Conservation (phyloP, 2,329 filamentous ascomycete species). For the Diaporthe nobilis region DNA sequence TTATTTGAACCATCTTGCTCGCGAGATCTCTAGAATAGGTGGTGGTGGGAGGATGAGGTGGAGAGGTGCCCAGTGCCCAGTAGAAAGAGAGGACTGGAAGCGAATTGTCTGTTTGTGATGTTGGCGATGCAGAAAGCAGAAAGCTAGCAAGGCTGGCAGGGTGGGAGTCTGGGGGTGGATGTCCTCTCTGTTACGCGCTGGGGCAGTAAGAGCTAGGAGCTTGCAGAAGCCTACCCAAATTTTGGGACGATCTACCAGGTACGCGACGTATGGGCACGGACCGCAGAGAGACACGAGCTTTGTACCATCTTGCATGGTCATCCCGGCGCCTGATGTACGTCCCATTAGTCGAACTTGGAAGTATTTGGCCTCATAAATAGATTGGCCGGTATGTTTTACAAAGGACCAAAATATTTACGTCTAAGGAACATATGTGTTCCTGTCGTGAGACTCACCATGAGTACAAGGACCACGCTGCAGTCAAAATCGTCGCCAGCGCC, state of each 20-base stretch:
- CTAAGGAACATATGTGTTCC: too few species aligned
- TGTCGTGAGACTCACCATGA: too few species aligned
- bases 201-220: constrained; percentile 9
- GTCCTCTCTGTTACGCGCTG: constrained; percentile 12
- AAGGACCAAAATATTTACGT: too few species aligned
- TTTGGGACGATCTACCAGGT: constrained; percentile 28
- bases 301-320: neutral
- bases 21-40: constrained; percentile 40
- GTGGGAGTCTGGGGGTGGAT: constrained; percentile 29
- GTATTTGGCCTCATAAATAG: too few species aligned
- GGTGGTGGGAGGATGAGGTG: neutral
- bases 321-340: too few species aligned
- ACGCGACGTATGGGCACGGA: constrained; percentile 33
- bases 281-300: constrained; percentile 18
- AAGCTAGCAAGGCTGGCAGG: constrained; percentile 38
- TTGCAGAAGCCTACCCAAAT: constrained; percentile 34
- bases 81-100: neutral
- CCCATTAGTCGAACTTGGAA: too few species aligned
- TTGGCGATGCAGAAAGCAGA: constrained; percentile 27
- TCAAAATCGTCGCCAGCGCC: too few species aligned
- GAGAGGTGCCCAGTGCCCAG: neutral
- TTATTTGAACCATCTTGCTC: constrained; percentile 85
- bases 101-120: constrained; percentile 38
- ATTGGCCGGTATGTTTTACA: too few species aligned
- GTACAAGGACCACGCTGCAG: too few species aligned